Conservation (phyloP, 805 yeast genomes). For the Cyberlindnera japonica region DNA sequence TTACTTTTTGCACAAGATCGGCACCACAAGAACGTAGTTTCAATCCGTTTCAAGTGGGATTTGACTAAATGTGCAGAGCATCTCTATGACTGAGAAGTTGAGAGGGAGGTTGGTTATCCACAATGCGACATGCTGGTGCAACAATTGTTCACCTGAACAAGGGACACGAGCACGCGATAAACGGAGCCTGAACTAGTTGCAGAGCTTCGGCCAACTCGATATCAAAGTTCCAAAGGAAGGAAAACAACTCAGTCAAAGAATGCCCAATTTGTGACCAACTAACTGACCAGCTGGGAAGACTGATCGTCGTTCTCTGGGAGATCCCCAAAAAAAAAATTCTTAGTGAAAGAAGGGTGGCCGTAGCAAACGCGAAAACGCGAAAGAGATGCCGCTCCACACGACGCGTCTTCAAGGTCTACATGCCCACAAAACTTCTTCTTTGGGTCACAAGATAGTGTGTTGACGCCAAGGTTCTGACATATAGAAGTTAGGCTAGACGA, state of each 20-base stretch:
- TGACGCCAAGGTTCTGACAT: too few relatives aligned
- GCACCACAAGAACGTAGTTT: slow-evolving; percentile 37
- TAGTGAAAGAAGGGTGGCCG: not conserved
- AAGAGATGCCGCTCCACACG: not conserved
- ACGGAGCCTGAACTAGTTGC: not conserved
- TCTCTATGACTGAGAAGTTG: not conserved
- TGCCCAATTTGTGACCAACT: not conserved
- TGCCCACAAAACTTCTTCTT: not conserved
- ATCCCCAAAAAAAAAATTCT: not conserved
- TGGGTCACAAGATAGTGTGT: too few relatives aligned
- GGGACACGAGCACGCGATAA: not conserved
- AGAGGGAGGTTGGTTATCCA: not conserved
- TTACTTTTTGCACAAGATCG: slow-evolving; percentile 42
- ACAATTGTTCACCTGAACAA: not conserved
- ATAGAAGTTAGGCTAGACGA: too few relatives aligned
- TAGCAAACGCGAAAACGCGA: too few relatives aligned
- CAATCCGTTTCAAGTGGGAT: slow-evolving; percentile 35
- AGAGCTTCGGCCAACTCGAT: not conserved
- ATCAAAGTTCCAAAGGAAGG: too few relatives aligned
- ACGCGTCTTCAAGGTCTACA: not conserved
- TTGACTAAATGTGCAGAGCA: slow-evolving; percentile 39
- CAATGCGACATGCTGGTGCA: not conserved
- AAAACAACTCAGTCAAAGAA: not conserved
- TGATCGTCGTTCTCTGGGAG: too few relatives aligned
- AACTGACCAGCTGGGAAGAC: too few relatives aligned